Evolutionary conservation across 768 basidiomycete species (phyloP), one percentile per base, ranked within the genome.

Genomic region (Cantharellus cinnabarinus): DNA sequence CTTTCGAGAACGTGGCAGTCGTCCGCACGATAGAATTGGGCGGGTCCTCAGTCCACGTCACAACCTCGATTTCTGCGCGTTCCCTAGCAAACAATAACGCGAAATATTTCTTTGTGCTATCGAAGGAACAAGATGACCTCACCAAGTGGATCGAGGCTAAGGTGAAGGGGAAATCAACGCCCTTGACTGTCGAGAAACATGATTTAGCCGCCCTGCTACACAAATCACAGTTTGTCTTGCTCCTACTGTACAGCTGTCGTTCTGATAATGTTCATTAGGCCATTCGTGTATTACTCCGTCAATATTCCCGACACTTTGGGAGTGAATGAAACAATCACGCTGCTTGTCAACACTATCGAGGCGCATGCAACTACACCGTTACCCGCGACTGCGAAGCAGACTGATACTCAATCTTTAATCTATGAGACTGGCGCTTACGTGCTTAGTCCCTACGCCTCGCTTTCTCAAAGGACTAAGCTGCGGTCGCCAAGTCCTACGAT

Each of bases 1-100:
- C 81, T 1, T 89, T 89, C 71, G 87, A 89, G 77, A 90, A 90
- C 65, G 88, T 85, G 29, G 87, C 84, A 62, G 77, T 98, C 62
- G 86, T 91, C 40, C 83, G 89, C 66, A 82, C 85, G 3, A 75
- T 90, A 61, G 93, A 95, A 65, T 84, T 95, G 34, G 89, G 85
- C 41, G 93, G 93, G 57, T 77, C 91, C 20, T 76, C 89, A 34
- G 84, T 89, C 59, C 82, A 85, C 73, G 80, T 91, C 74, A 86
- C 81, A 58, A 94, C 91, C 52, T 86, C 89, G 54, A 95, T 84
- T 70, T 81, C 85, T 20, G 79, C 89, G 68, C 85, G 80, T 67
- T 79, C 86, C 42, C 76, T 84, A 50, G 75, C 79, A 63, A 73
- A 78, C 61, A 76, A 73, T 41, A 75, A 80, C 20, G 75, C 74